These are phyloP conservation scores for Kodamaea derodonti DNA, from an alignment of 1,139 yeast genomes.

Conservation along the genomic window DNA sequence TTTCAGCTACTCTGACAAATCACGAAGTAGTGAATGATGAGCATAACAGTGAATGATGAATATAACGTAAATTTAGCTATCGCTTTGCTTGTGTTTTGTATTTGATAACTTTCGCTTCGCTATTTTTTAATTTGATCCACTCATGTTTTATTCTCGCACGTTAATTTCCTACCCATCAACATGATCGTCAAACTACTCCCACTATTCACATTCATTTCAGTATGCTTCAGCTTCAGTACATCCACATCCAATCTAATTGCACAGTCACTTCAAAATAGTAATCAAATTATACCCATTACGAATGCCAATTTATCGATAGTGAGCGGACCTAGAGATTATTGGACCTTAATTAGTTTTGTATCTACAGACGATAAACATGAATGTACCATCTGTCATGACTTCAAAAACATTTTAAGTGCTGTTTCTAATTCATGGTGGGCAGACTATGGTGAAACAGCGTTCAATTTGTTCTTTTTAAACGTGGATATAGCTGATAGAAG, in stretches of 20 bases:
- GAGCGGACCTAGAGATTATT: slow-evolving; percentile 38
- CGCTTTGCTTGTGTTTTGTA: no score
- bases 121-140: no score
- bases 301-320: slow-evolving; percentile 30
- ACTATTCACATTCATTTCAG: no score
- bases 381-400: slow-evolving; percentile 40
- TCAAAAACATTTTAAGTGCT: slow-evolving; percentile 34
- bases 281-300: slow-evolving; percentile 26
- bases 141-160: no score
- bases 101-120: no score
- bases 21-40: no score
- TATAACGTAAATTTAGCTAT: no score
- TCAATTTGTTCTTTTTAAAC: slow-evolving; percentile 40
- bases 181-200: no score
- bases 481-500: slow-evolving; percentile 48
- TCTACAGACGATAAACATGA: slow-evolving; percentile 31
- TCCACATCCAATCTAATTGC: slow-evolving; percentile 9
- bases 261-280: slow-evolving; percentile 14
- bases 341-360: slow-evolving; percentile 42
- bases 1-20: no score
- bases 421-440: slow-evolving; percentile 42
- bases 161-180: no score
- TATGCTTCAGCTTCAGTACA: neutral
- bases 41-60: no score
- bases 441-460: slow-evolving; percentile 36